Percentiles rank a stretch among this genome's conserved stretches.
phyloP scores from a whole-genome alignment of 805 yeast genomes.

The Cyberlindnera lachancei region DNA sequence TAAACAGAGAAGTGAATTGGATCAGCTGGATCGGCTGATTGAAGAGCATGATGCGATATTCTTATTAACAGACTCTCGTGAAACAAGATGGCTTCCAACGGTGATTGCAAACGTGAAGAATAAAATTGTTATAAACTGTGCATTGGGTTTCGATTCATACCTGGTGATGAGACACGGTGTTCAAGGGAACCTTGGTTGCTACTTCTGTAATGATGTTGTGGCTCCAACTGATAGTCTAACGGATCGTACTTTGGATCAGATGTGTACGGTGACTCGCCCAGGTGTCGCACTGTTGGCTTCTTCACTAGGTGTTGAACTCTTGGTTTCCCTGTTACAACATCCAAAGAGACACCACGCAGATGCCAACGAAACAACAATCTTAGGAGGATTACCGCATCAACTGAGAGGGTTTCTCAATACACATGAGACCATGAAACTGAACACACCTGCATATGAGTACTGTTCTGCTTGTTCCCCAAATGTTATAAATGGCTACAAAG shows the following conservation, averaged over 20 bases:
- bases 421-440: conserved; percentile 55
- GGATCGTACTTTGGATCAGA: conserved; percentile 88
- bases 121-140: conserved; percentile 84
- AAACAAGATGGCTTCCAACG: conserved; percentile 96
- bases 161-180: conserved; percentile 90
- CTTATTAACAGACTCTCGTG: conserved; percentile 88
- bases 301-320: conserved; percentile 75
- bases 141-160: conserved; percentile 90
- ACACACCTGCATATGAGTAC: conserved; percentile 62
- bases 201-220: conserved; percentile 91
- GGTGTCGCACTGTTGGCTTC: conserved; percentile 90
- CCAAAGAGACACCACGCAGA: conserved; percentile 34
- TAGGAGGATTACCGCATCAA: conserved; percentile 85
- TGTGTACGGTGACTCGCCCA: conserved; percentile 98
- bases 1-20: conserved; percentile 43
- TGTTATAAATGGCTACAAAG: conserved; percentile 44
- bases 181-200: conserved; percentile 61
- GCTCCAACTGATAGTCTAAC: conserved; percentile 88
- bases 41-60: conserved; percentile 69
- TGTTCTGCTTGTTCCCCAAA: conserved; percentile 82
- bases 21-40: conserved; percentile 44
- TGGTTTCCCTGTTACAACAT: conserved; percentile 69
- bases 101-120: conserved; percentile 58
- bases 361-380: conserved; percentile 26
- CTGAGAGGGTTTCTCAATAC: conserved; percentile 75